Conservation (phyloP, 1,284 basidiomycete species). For the Ceratobasidium theobromae region DNA sequence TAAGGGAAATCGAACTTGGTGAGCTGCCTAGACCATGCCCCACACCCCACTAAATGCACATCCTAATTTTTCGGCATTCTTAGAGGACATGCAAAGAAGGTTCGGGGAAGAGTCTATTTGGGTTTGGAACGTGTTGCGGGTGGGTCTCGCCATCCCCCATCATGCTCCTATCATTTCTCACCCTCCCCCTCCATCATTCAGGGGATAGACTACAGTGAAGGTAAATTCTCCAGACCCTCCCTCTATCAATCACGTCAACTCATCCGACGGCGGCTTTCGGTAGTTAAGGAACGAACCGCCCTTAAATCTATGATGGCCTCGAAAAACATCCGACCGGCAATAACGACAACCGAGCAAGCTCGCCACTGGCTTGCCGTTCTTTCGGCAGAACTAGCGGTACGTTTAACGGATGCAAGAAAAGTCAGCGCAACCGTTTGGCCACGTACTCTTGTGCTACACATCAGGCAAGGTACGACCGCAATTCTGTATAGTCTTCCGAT, state of each 20-base stretch:
- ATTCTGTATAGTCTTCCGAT: neutral
- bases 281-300: constrained; percentile 83
- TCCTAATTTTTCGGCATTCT: neutral
- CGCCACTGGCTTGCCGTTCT: constrained; percentile 90
- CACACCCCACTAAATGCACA: neutral
- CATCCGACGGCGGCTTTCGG: neutral
- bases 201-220: constrained; percentile 92
- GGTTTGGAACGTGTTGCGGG: constrained; percentile 79
- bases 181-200: constrained; percentile 41
- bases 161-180: neutral
- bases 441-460: constrained; percentile 80
- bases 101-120: constrained; percentile 85
- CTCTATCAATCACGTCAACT: neutral
- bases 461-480: constrained; percentile 59
- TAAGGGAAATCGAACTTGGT: constrained; percentile 58
- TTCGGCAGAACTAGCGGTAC: constrained; percentile 82
- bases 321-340: constrained; percentile 82
- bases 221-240: constrained; percentile 46
- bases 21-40: neutral
- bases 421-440: constrained; percentile 82
- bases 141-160: constrained; percentile 55
- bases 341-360: constrained; percentile 72
- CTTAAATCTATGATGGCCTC: constrained; percentile 92
- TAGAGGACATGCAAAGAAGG: constrained; percentile 79
- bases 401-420: constrained; percentile 81